These are phyloP conservation scores for Crotalaria pallida DNA, from an alignment of 306 rosid genomes.

Conservation along the genomic window DNA sequence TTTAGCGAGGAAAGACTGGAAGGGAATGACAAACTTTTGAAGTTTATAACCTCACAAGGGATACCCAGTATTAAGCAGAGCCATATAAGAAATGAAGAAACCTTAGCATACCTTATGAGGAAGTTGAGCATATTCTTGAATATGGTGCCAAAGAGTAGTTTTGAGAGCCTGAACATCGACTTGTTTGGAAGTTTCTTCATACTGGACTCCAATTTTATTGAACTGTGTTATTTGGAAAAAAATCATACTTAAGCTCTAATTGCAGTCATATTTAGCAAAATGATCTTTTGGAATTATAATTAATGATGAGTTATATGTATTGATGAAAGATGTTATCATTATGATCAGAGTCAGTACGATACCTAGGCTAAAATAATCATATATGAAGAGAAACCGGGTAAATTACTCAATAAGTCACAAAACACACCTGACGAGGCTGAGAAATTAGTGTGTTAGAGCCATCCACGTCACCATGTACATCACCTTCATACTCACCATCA, in stretches of 20 bases:
- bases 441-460: constrained; percentile 66
- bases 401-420: not conserved
- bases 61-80: not conserved
- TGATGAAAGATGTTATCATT: not conserved
- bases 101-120: constrained; percentile 48
- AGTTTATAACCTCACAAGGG: not conserved
- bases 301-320: not conserved
- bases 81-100: not conserved
- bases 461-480: constrained; percentile 56
- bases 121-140: constrained; percentile 49
- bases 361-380: not conserved
- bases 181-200: constrained; percentile 89
- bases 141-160: constrained; percentile 70
- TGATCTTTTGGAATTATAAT: not conserved
- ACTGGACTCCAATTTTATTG: constrained; percentile 83
- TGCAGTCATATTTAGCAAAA: not conserved
- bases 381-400: not conserved
- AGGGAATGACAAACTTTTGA: not conserved
- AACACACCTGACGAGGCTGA: constrained; percentile 89
- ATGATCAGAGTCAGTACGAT: not conserved
- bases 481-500: constrained; percentile 56
- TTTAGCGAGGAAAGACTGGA: not conserved
- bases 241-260: constrained; percentile 23
- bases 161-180: constrained; percentile 87
- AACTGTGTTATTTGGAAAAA: constrained; percentile 47